Evolutionary conservation across 805 yeast species (phyloP).

Genomic region (Saturnispora serradocipensis): DNA sequence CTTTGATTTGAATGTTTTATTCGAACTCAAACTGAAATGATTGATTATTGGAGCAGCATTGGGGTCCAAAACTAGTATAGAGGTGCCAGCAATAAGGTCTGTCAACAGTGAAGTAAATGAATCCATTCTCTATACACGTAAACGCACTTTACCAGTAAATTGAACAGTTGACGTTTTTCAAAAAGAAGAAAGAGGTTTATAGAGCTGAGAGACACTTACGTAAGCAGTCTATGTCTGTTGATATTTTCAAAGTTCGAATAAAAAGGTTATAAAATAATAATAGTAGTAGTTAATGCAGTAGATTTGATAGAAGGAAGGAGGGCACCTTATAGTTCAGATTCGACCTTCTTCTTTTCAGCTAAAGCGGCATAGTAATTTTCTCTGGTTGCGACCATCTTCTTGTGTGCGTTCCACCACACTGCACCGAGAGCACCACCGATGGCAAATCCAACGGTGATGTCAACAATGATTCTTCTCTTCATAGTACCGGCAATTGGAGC

Average conservation of each 20-base stretch:
- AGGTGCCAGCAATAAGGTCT: neutral
- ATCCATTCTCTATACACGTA: neutral
- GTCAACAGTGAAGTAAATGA: neutral
- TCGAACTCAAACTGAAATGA: neutral
- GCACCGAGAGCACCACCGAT: constrained; percentile 43
- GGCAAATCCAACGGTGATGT: constrained; percentile 52
- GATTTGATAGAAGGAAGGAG: neutral
- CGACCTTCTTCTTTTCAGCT: constrained; percentile 64
- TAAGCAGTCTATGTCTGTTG: neutral
- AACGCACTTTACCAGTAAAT: no score
- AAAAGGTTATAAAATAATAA: neutral
- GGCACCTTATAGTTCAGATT: constrained; percentile 28
- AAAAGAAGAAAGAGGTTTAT: neutral
- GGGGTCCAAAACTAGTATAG: constrained; percentile 18
- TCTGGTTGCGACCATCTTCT: constrained; percentile 59
- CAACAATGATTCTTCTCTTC: constrained; percentile 72
- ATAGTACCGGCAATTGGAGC: constrained; percentile 82
- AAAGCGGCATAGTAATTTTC: constrained; percentile 76
- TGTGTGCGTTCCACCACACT: constrained; percentile 84
- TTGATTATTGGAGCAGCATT: neutral
- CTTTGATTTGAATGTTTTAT: neutral
- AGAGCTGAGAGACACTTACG: neutral
- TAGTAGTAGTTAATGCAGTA: neutral
- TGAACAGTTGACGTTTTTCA: no score
- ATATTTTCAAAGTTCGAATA: neutral